Base-by-base conservation (phyloP, 495 filamentous ascomycete genomes). In the Tirmania nivea region DNA sequence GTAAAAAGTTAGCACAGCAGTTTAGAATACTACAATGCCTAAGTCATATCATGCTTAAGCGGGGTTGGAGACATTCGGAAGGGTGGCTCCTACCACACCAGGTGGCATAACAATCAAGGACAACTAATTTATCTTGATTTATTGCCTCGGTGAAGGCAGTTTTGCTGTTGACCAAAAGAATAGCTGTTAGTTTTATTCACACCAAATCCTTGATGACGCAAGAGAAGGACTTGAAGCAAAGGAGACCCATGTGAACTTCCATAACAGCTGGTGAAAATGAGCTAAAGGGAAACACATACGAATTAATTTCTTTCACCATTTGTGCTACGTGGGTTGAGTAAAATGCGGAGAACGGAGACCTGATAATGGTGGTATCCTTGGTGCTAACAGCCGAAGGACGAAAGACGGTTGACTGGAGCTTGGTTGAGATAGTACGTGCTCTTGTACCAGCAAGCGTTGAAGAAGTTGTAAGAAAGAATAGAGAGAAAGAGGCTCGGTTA, bases 31-130 rank as follows among this genome's bases (percentile, higher is more conserved):
- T 9, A 47, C 14, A 14, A 5, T 8, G 19, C 10, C 42, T 3
- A 0, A 6, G 42, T 8, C 42, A 6, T 47, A 47, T 19, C 14
- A n/a, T 4, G 42, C 42, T 19, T 47, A 19, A 47, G 19, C 42
- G 9, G 19, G 4, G 42, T 6, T 19, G 42, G 19, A 47, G 42
- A 2, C 2, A 25, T 31, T n/a, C n/a, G n/a, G n/a, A 31, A 10
- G 48, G 48, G 19, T 36, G 31, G 10, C 34, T 56, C 60, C 47
- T 35, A 54, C 86, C 88, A 74, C 89, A 96, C 89, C 89, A 96
- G 36, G 69, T 75, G 48, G 89, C 89, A 66, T 81, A 84, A 71
- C 78, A 86, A 73, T 96, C 89, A 67, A 94, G 64, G 59, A 95
- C 70, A 58, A 93, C 73, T 58, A 83, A 66, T 12, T 72, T 72